Evolutionary conservation across 768 basidiomycete species (phyloP).

Genomic region (Cantharellus cinnabarinus): DNA sequence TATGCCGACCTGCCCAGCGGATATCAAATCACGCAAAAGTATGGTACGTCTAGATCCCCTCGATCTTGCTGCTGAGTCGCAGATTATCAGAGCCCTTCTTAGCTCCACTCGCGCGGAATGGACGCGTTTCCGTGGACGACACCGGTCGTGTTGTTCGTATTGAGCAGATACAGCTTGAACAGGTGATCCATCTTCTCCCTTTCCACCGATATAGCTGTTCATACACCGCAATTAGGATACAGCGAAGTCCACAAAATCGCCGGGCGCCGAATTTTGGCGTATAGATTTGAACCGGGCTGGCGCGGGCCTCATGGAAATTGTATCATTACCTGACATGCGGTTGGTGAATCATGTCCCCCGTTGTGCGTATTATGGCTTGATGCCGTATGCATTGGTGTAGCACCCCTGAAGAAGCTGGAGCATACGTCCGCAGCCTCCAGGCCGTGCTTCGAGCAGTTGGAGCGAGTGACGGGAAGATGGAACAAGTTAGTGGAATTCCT

Average conservation of each 20-base stretch:
- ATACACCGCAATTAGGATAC: slow-evolving; percentile 42
- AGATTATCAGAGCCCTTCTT: neutral
- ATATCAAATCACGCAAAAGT: slow-evolving; percentile 94
- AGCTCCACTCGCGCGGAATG: slow-evolving; percentile 67
- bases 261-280: slow-evolving; percentile 23
- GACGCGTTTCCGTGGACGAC: slow-evolving; percentile 30
- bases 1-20: slow-evolving; percentile 87
- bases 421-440: slow-evolving; percentile 71
- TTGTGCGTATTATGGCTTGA: neutral
- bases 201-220: neutral
- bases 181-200: slow-evolving; percentile 30
- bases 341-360: slow-evolving; percentile 8
- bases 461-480: slow-evolving; percentile 92
- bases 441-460: slow-evolving; percentile 62
- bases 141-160: slow-evolving; percentile 42
- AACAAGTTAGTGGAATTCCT: slow-evolving; percentile 36
- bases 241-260: slow-evolving; percentile 48
- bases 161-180: slow-evolving; percentile 88
- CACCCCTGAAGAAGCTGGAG: slow-evolving; percentile 76
- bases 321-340: slow-evolving; percentile 84
- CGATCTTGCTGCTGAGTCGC: neutral
- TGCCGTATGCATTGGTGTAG: slow-evolving; percentile 12
- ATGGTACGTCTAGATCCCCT: slow-evolving; percentile 29
- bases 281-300: slow-evolving; percentile 89
- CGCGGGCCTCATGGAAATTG: slow-evolving; percentile 81